phyloP scores from a whole-genome alignment of 1,139 yeast species.

The Torulaspora globosa region DNA sequence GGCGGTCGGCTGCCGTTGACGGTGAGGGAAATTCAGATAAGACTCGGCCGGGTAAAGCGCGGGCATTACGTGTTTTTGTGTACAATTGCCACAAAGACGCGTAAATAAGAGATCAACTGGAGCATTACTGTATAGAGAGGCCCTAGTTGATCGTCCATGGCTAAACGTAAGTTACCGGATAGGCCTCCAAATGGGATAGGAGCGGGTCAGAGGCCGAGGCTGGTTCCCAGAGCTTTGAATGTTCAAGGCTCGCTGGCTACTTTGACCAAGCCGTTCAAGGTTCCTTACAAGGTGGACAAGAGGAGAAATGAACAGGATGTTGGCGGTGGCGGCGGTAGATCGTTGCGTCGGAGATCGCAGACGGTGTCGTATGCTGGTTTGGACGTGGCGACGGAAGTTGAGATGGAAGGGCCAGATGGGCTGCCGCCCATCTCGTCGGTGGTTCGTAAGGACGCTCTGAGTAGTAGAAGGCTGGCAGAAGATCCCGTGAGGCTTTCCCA shows the following conservation, averaged over 20 bases:
- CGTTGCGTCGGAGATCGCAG: constrained; percentile 40
- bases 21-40: not conserved
- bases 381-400: constrained; percentile 25
- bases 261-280: constrained; percentile 46
- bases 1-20: too few relatives aligned
- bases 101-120: not conserved
- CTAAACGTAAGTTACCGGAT: constrained; percentile 33
- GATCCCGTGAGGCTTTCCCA: constrained; percentile 36
- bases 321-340: constrained; percentile 34
- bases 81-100: constrained; percentile 1
- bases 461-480: constrained; percentile 43
- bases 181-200: constrained; percentile 39
- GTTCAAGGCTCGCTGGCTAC: constrained; percentile 27
- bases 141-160: constrained; percentile 21
- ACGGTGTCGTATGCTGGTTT: constrained; percentile 24
- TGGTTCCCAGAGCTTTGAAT: constrained; percentile 33
- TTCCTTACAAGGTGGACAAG: constrained; percentile 38
- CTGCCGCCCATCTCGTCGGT: not conserved
- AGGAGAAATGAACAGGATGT: constrained; percentile 19
- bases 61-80: too few relatives aligned
- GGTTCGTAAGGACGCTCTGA: constrained; percentile 48
- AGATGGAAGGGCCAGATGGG: too few relatives aligned
- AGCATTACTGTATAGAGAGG: not conserved
- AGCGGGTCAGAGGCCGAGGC: constrained; percentile 36
- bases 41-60: not conserved